Evolutionary conservation across 192 early-diverging fungal species (phyloP), one percentile per base, ranked within the genome.

Genomic region (Podila epicladia): DNA sequence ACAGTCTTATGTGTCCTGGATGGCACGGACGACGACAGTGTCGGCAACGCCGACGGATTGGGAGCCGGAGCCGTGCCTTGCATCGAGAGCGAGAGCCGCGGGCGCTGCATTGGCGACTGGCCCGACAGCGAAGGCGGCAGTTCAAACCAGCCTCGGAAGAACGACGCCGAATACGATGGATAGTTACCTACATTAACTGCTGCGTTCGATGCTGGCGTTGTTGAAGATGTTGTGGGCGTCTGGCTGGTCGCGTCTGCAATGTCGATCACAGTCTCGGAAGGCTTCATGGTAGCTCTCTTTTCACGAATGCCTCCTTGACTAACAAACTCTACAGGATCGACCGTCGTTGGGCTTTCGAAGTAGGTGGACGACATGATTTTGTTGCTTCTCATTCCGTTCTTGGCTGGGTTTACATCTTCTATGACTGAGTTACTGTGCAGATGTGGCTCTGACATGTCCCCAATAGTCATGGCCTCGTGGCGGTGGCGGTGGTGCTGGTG

Each of bases 391-490:
- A 12, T 41, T 13, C 38, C 38, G 9, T 13, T 41, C 38, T 11
- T 45, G 41, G 41, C 7, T 9, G 41, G 13, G 1, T 45, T 45
- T 45, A 17, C 15, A 17, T 55, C n/a, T n/a, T 55, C 53, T 11
- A 24, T 37, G 35, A 9, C 22, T 24, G 53, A 55, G 20, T 4
- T 22, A 5, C 22, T 45, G 9, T 37, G 35, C 41, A 45, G 24
- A 24, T 26, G 53, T 26, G 53, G 53, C n/a, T 55, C 53, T 1
- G 53, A 55, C 53, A 55, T 55, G 53, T 55, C 53, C 6, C 24
- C 53, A 26, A 55, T 55, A 6, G 53, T 55, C 53, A 55, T n/a
- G 24, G 53, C 53, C n/a, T 55, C 53, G 24, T 55, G 53, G 53
- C 53, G 53, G 53, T 55, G 53, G 53, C 53, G 53, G 24, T 55